Base-by-base conservation (phyloP, 345 rosid genomes). In the Anacardium occidentale region DNA sequence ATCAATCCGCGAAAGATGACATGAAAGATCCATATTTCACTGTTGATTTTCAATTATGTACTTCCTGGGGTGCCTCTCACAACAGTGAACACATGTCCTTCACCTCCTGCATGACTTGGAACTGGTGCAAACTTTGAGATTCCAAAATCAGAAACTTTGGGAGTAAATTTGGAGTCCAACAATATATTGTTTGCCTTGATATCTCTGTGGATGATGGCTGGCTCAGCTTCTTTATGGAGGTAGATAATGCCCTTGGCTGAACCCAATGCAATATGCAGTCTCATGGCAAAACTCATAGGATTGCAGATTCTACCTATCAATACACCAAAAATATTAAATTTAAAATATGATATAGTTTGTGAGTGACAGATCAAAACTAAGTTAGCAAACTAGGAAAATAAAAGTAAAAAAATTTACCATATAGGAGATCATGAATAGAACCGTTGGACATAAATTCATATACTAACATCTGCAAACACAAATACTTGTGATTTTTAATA, bases 91-190 rank as follows among this genome's bases (percentile, higher is more conserved):
- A 81, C 75, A n/a, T 80, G 83, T 73, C 66, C 79, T 29, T 68
- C 72, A 73, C 26, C 78, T 57, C 82, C 86, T 64, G 62, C 76
- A 22, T 21, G 76, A 62, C 68, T 83, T 44, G 70, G 77, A 42
- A 58, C 63, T 40, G 81, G 80, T 45, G 82, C 85, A 42, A 84
- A 86, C 76, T 77, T 82, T n/a, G 88, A 86, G 69, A 86, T 82
- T 63, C 90, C 88, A 47, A 86, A 86, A 74, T 82, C 88, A 51
- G 86, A 80, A 70, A 86, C 90, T 80, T 86, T 86, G 67, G 88
- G 79, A 66, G 74, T 84, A 34, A 84, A 61, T 60, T 71, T 80
- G 54, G 44, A 72, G 68, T 86, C 90, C 64, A 86, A 59, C 44
- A 84, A 73, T 66, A 86, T 84, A 82, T 86, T 86, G 74, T 74